Evolutionary conservation across 2,329 filamentous ascomycete species (phyloP), one percentile per base, ranked within the genome.

Genomic region (Teratosphaeria nubilosa): DNA sequence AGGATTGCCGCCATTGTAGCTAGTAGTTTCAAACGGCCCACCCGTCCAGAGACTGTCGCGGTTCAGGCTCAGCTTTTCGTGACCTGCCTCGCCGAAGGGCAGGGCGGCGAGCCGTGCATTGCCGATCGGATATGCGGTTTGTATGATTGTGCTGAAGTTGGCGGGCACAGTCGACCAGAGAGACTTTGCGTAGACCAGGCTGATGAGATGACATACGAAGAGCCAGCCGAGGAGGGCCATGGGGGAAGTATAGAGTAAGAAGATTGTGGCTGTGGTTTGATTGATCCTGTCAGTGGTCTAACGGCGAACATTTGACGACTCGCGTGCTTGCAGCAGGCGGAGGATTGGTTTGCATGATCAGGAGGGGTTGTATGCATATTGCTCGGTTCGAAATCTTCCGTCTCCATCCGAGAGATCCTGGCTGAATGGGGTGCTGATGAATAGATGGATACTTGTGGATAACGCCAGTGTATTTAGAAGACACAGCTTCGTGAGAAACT

Each of bases 31-130:
- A 58, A 81, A 81, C 0, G 78, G 78, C 0, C 79, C 79, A 2
- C 77, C 78, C 1, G 75, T 76, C 79, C 78, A 81, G 1, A 81
- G 62, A 1, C 72, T 77, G 58, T 82, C 79, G 20, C 78, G 62
- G 54, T 81, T 81, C 41, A 81, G 57, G 22, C 70, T 73, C 5
- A 80, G 56, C 25, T 71, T 74, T 54, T 80, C 78, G 1, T 67
- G 61, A 2, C 75, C 74, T 0, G 77, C 71, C 16, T 68, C 60
- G 0, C 78, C 78, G 57, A 76, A 76, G 0, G 76, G 72, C 31
- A 80, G 73, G 2, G 72, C 76, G 71, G 48, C 45, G 2, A 80
- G 66, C 52, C 72, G 74, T 1, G 77, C 78, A 68, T 80, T 81
- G 13, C 78, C 78, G n/a, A 80, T 62, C 0, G 76, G 75, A 62